phyloP scores from a whole-genome alignment of 371 early-diverging fungal species.

The Apophysomyces ossiformis region DNA sequence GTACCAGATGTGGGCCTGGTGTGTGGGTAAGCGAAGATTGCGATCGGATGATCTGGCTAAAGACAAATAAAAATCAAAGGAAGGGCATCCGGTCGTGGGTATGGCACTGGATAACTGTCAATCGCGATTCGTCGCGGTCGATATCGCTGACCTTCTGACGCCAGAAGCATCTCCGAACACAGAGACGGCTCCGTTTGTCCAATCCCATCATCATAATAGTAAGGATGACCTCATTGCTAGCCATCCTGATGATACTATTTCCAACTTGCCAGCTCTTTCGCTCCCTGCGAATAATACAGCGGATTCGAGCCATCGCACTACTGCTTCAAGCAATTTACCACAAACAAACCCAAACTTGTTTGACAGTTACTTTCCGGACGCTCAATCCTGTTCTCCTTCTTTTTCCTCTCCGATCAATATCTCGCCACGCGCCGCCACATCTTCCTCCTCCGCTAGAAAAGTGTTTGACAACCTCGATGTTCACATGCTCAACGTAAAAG shows the following conservation, averaged over 20 bases:
- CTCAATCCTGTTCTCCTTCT: conserved; percentile 7
- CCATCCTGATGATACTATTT: conserved; percentile 17
- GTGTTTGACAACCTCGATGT: conserved; percentile 35
- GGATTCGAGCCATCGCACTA: not conserved
- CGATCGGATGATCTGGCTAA: not conserved
- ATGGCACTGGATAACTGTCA: conserved; percentile 31
- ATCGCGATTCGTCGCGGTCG: conserved; percentile 27
- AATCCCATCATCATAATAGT: not conserved
- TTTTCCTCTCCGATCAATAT: not conserved
- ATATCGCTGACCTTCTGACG: conserved; percentile 28
- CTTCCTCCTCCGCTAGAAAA: conserved; percentile 10
- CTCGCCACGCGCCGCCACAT: conserved; percentile 5
- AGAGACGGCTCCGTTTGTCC: conserved; percentile 13
- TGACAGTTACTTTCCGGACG: not conserved
- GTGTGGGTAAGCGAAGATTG: conserved; percentile 30
- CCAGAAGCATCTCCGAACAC: conserved; percentile 12
- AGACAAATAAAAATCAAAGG: not conserved
- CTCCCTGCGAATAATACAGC: not conserved
- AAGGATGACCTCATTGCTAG: not conserved
- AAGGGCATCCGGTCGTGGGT: conserved; percentile 37
- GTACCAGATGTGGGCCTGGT: conserved; percentile 34
- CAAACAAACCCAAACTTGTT: not conserved
- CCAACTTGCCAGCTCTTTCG: conserved; percentile 22
- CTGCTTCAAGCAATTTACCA: not conserved
- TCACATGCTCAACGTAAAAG: conserved; percentile 21